Conservation (phyloP, 2,329 filamentous ascomycete genomes). For the Paraphoma chrysanthemicola region DNA sequence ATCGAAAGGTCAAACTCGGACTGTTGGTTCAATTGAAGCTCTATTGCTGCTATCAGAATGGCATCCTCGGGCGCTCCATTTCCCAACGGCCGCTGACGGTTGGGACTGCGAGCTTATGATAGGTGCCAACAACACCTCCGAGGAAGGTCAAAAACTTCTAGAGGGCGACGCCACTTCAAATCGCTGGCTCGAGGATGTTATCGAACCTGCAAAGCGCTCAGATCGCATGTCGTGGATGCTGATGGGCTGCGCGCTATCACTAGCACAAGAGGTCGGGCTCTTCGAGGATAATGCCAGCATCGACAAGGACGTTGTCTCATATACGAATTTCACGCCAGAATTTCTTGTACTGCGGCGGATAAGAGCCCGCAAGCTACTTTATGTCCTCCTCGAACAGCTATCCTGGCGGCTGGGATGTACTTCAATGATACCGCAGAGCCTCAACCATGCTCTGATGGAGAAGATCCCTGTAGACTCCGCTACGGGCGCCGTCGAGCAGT, state of each 20-base stretch:
- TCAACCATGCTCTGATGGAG: slow-evolving; percentile 49
- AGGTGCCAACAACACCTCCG: slow-evolving; percentile 49
- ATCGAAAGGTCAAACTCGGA: slow-evolving; percentile 58
- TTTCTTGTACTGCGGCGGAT: slow-evolving; percentile 42
- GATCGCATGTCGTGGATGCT: slow-evolving; percentile 69
- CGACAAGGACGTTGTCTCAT: slow-evolving; percentile 44
- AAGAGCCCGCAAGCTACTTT: slow-evolving; percentile 44
- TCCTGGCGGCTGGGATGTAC: slow-evolving; percentile 60
- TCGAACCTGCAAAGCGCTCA: slow-evolving; percentile 61
- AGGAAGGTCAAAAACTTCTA: slow-evolving; percentile 41
- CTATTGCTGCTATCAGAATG: slow-evolving; percentile 63
- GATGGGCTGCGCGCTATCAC: slow-evolving; percentile 60
- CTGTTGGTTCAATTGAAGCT: slow-evolving; percentile 61
- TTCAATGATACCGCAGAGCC: slow-evolving; percentile 58
- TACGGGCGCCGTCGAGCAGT: slow-evolving; percentile 51
- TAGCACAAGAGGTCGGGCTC: slow-evolving; percentile 62
- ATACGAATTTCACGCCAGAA: slow-evolving; percentile 39
- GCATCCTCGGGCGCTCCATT: slow-evolving; percentile 63
- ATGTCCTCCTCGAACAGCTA: slow-evolving; percentile 59
- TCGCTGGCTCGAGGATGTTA: slow-evolving; percentile 61
- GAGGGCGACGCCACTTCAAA: slow-evolving; percentile 48
- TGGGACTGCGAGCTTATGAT: slow-evolving; percentile 63
- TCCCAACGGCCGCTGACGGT: slow-evolving; percentile 61
- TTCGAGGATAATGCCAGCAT: slow-evolving; percentile 52
- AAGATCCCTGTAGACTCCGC: slow-evolving; percentile 48